Evolutionary conservation across 2,329 filamentous ascomycete species (phyloP).

Genomic region (Colletotrichum musae): DNA sequence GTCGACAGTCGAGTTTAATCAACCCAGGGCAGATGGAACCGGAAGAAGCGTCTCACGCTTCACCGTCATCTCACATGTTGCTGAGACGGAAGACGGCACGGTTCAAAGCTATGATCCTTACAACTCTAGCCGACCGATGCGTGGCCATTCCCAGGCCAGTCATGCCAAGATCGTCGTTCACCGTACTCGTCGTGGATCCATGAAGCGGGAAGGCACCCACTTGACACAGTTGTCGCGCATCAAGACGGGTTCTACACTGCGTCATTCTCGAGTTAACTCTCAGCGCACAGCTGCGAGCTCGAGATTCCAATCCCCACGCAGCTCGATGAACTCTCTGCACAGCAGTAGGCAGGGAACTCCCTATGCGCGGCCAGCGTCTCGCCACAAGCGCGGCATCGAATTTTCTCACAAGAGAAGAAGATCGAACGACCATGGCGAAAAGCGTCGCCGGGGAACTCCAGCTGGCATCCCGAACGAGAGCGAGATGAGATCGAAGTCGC

Average conservation of each 20-base stretch:
- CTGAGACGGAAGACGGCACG: conserved; percentile 65
- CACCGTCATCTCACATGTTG: conserved; percentile 75
- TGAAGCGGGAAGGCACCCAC: conserved; percentile 51
- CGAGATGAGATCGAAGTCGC: conserved; percentile 16
- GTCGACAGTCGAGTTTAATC: conserved; percentile 73
- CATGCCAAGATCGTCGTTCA: conserved; percentile 80
- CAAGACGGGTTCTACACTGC: conserved; percentile 52
- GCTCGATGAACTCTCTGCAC: conserved; percentile 65
- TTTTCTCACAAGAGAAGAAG: conserved; percentile 66
- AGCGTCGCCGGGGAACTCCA: conserved; percentile 26
- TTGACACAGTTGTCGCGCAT: conserved; percentile 50
- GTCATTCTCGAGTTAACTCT: conserved; percentile 48
- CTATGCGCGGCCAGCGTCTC: conserved; percentile 58
- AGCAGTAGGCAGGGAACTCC: conserved; percentile 61
- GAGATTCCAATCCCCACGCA: conserved; percentile 52
- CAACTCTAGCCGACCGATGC: conserved; percentile 72
- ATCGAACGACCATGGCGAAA: conserved; percentile 40
- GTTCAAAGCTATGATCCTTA: conserved; percentile 86
- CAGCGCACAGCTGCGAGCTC: conserved; percentile 49
- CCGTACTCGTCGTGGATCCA: conserved; percentile 52
- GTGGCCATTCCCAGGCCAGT: conserved; percentile 64
- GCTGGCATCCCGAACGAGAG: neutral
- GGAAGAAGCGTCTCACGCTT: conserved; percentile 72
- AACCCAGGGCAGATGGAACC: conserved; percentile 61
- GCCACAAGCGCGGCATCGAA: conserved; percentile 68